Conservation (phyloP, 176 grass and related monocot genomes). For the Olyra latifolia region DNA sequence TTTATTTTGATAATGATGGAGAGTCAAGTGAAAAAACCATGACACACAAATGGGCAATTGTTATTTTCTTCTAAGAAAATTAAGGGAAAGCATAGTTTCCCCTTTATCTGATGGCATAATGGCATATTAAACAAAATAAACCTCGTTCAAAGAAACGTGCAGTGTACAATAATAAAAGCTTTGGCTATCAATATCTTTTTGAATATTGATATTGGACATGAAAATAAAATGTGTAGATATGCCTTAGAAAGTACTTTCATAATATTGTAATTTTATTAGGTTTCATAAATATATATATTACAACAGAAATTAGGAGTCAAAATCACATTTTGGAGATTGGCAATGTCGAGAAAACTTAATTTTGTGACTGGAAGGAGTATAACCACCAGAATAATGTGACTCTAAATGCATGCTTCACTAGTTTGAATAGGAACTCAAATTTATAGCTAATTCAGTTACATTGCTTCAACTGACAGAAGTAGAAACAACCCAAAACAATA, state of each 20-base stretch:
- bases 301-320: no score
- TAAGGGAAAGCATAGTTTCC: neutral
- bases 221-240: no score
- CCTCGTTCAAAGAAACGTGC: neutral
- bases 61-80: neutral
- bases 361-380: no score
- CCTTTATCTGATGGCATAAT: neutral
- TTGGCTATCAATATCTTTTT: no score
- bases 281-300: no score
- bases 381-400: no score
- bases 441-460: neutral
- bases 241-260: no score
- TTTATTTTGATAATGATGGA: neutral
- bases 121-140: constrained; percentile 21
- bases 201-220: no score
- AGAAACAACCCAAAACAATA: neutral
- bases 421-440: neutral
- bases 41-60: neutral
- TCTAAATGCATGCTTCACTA: neutral
- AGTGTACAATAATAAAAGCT: no score
- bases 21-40: neutral
- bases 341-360: no score
- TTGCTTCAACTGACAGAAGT: neutral
- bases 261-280: no score
- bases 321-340: no score